Base-by-base conservation (phyloP, 352 stramenopile genomes). In the Globisporangium acanthophoron region DNA sequence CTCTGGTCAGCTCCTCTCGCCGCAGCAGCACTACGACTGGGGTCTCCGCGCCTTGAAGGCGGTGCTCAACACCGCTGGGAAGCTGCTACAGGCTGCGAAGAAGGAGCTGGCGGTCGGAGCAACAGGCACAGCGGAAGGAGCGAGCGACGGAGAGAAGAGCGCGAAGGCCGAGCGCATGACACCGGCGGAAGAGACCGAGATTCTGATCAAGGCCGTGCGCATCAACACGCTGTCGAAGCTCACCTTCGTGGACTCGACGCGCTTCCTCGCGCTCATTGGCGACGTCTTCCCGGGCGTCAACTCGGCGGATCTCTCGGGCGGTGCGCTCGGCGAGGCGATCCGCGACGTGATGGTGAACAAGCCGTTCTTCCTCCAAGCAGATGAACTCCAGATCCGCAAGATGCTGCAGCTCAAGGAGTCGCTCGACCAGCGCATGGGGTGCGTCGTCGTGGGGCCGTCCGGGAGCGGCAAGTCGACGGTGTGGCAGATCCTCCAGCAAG, bases 141-240 rank as follows among this genome's bases (percentile, higher is more conserved):
- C 13, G 3, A 18, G 18, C 11, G 57, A 54, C 13, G 72, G 62
- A 52, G 57, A 62, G 12, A 51, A 27, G 11, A 15, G 40, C 27
- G 43, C 31, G 21, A 59, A 58, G 2, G 31, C 56, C 0, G 60
- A 65, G 21, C 69, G 75, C 21, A 72, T 95, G 55, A 94, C 71
- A 9, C 40, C 72, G 3, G 81, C 78, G 3, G 62, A 90, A 33
- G 94, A 98, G 65, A 92, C 76, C 0, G 90, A 97, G 66, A 76
- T 98, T 31, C 70, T 98, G 1, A 98, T 98, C 74, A 97, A 98
- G 64, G 94, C 94, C 5, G 86, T 98, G 37, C 85, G 94, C 3
- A 95, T 98, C 44, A 98, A 98, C 69, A 98, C 92, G 20, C 67
- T 98, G 5, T 97, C 91, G 1, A 98, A 98, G 75, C 83, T 98